Evolutionary conservation across 257 asterid genomes (phyloP), one percentile per base, ranked within the genome.

Genomic region (Salvia miltiorrhiza): DNA sequence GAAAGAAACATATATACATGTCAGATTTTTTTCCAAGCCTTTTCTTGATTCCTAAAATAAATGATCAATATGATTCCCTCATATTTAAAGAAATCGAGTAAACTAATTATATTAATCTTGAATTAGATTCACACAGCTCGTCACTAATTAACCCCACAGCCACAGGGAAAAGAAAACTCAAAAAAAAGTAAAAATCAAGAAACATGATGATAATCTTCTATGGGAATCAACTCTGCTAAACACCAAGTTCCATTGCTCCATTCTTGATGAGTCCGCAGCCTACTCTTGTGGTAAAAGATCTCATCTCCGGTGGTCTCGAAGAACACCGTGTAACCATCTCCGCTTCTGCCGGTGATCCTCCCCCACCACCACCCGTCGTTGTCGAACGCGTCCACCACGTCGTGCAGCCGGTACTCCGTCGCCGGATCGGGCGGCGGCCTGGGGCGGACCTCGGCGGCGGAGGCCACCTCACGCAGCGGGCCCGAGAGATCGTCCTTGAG

Each of bases 331-430:
- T 64, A 76, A 0, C 40, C 58, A 6, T 35, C 12, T 0, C 37
- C 57, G 48, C 62, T 20, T 17, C 45, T 67, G 3, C 75, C 72
- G 59, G 40, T 66, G 32, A 83, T 67, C 73, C 53, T 66, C 23
- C 87, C 87, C 33, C 65, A 75, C 85, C 85, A 83, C 85, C 87
- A 83, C 6, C 87, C 87, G 7, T 75, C 85, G 33, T 83, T 55
- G 19, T 68, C 80, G 35, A 59, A 83, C 4, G 64, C 85, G 58
- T 83, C 87, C 5, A 73, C 85, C 21, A 40, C 33, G 7, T 83
- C 83, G 65, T 66, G 0, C 45, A 47, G 2, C 1, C 44, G 17
- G 63, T 61, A 80, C 4, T 9, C 23, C 1, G 7, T 66, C 70
- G 59, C 55, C 40, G 3, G 16, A 7, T 69, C 20, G 13, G 11